Evolutionary conservation across 805 yeast species (phyloP).

Genomic region (Pichia pseudocactophila): DNA sequence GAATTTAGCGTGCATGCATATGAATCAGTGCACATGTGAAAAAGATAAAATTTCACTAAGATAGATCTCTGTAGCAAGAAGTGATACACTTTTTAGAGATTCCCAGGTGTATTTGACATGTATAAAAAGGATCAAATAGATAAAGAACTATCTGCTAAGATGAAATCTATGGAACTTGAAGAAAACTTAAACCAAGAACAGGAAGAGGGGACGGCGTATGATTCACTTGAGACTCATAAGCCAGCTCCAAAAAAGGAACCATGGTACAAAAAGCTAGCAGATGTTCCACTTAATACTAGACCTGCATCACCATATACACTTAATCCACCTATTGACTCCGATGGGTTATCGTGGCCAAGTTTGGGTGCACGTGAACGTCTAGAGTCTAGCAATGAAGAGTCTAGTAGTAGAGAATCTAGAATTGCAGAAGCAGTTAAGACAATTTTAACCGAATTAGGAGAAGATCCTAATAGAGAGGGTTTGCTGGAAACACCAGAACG

Average conservation of each 20-base stretch:
- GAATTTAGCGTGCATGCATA: too few species aligned
- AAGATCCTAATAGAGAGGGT: slow-evolving; percentile 84
- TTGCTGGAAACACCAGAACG: slow-evolving; percentile 89
- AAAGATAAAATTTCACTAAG: too few species aligned
- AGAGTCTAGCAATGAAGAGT: slow-evolving; percentile 59
- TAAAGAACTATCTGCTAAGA: slow-evolving; percentile 14
- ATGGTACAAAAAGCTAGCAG: slow-evolving; percentile 26
- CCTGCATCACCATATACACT: slow-evolving; percentile 78
- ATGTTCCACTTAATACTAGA: slow-evolving; percentile 61
- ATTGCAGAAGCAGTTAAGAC: slow-evolving; percentile 80
- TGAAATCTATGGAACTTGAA: slow-evolving; percentile 7
- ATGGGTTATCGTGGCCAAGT: slow-evolving; percentile 93
- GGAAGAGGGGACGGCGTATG: background rate
- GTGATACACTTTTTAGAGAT: background rate
- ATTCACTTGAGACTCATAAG: slow-evolving; percentile 11
- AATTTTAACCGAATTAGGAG: slow-evolving; percentile 79
- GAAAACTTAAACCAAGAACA: slow-evolving; percentile 5
- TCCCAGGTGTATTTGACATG: slow-evolving; percentile 11
- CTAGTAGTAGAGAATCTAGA: slow-evolving; percentile 55
- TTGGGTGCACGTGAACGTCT: slow-evolving; percentile 72
- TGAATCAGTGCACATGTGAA: too few species aligned
- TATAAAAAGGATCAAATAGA: slow-evolving; percentile 19
- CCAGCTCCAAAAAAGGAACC: slow-evolving; percentile 29
- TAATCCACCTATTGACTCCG: slow-evolving; percentile 79
- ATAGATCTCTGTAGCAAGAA: background rate